Evolutionary conservation across 2,329 filamentous ascomycete species (phyloP).

Genomic region (Fulvia fulva): DNA sequence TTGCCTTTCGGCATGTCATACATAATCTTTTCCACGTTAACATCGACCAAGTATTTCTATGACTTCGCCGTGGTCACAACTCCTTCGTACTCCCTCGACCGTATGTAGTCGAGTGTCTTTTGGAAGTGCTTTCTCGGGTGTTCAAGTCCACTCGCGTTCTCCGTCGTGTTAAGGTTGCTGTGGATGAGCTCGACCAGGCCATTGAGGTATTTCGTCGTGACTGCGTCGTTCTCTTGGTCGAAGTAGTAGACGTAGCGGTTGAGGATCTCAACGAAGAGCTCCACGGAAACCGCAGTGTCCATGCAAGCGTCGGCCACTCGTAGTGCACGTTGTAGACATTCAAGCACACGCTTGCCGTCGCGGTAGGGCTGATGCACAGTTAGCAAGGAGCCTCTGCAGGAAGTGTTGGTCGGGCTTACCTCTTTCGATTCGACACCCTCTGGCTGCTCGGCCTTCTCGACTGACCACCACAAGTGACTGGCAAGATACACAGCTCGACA

Average conservation of each 20-base stretch:
- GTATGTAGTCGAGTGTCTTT: slow-evolving; percentile 90
- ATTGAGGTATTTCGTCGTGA: slow-evolving; percentile 97
- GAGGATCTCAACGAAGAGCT: slow-evolving; percentile 96
- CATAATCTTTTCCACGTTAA: background rate
- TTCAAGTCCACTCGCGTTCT: slow-evolving; percentile 78
- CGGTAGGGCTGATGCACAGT: slow-evolving; percentile 69
- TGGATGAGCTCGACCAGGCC: slow-evolving; percentile 97
- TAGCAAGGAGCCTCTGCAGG: slow-evolving; percentile 2
- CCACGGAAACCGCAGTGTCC: slow-evolving; percentile 95
- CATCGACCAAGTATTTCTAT: background rate
- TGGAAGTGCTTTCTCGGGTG: slow-evolving; percentile 91
- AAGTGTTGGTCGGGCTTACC: slow-evolving; percentile 14
- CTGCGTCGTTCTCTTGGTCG: slow-evolving; percentile 97
- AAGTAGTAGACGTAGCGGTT: slow-evolving; percentile 99
- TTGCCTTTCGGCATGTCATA: background rate
- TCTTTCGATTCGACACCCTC: slow-evolving; percentile 28
- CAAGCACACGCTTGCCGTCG: slow-evolving; percentile 92
- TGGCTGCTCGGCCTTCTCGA: slow-evolving; percentile 70
- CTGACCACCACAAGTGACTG: slow-evolving; percentile 97
- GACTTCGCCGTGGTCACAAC: slow-evolving; percentile 65
- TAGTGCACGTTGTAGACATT: slow-evolving; percentile 91
- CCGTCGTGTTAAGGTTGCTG: slow-evolving; percentile 84
- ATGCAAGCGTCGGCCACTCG: slow-evolving; percentile 97
- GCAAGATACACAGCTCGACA: slow-evolving; percentile 94
- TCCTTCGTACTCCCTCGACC: slow-evolving; percentile 86